phyloP scores from a whole-genome alignment of 768 basidiomycete genomes.

The Cyclocybe cylindracea region DNA sequence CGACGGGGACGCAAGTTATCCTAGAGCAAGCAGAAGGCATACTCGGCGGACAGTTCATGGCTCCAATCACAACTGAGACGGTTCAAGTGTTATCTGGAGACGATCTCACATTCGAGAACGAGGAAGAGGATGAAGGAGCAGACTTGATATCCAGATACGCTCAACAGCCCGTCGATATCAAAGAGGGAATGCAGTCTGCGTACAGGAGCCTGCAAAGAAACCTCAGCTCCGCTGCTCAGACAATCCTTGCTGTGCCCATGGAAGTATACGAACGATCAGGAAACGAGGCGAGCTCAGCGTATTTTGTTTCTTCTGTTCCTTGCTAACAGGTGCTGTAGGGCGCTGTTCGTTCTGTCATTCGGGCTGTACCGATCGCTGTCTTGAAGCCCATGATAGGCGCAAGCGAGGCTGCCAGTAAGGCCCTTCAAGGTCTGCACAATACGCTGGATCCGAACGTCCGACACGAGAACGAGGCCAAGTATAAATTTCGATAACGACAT shows the following conservation, averaged over 20 bases:
- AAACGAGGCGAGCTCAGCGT: slow-evolving; percentile 66
- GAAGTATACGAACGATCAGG: slow-evolving; percentile 96
- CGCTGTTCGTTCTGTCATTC: slow-evolving; percentile 89
- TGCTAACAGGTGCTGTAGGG: slow-evolving; percentile 53
- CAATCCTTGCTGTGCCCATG: slow-evolving; percentile 98
- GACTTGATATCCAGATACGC: slow-evolving; percentile 88
- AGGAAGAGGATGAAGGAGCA: slow-evolving; percentile 43
- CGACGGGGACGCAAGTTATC: slow-evolving; percentile 97
- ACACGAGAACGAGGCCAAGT: slow-evolving; percentile 89
- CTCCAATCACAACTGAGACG: slow-evolving; percentile 67
- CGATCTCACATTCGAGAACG: slow-evolving; percentile 30
- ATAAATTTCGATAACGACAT: slow-evolving; percentile 69
- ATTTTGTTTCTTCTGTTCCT: neutral
- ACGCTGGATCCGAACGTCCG: slow-evolving; percentile 84
- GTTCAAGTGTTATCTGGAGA: slow-evolving; percentile 49
- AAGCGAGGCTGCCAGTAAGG: slow-evolving; percentile 95
- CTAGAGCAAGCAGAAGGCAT: slow-evolving; percentile 93
- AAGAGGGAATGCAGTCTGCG: slow-evolving; percentile 89
- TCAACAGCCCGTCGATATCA: slow-evolving; percentile 81
- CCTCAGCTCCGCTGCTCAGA: slow-evolving; percentile 93
- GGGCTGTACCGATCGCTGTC: slow-evolving; percentile 97
- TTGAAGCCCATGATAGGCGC: slow-evolving; percentile 98
- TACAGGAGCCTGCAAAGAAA: slow-evolving; percentile 87
- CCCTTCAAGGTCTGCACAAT: slow-evolving; percentile 90
- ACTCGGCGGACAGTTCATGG: slow-evolving; percentile 76